Evolutionary conservation across 169 alveolate species (phyloP), one percentile per base, ranked within the genome.

Genomic region (Pseudocohnilembus persalinus): DNA sequence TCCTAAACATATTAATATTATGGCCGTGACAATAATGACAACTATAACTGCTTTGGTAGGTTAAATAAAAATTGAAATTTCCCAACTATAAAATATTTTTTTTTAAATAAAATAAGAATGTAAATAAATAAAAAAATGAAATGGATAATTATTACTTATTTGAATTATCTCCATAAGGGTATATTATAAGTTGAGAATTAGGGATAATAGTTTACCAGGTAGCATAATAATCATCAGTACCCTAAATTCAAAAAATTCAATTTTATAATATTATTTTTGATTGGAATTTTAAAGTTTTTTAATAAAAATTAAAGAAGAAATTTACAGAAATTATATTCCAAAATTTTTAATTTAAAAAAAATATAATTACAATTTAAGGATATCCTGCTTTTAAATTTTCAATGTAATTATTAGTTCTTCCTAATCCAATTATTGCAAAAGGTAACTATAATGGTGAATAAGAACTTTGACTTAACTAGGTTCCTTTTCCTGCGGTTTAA

Each of bases 381-480:
- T 79, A 65, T 29, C 90, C 90, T 15, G 81, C 68, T 28, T 73
- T 35, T 29, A 86, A 86, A 74, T 86, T 81, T 65, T 86, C 90
- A 4, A 86, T 81, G 29, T 86, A 86, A 33, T 86, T 86, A 68
- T 86, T 86, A n/a, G 90, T 86, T 81, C 90, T 86, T 1, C 85
- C 87, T 34, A 86, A 75, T 31, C 90, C 90, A 31, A 81, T 28
- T 74, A 80, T 80, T 15, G 83, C 81, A 75, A 80, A 86, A 64
- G 90, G 90, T n/a, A 86, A 31, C 74, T 86, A 31, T 28, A 86
- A 81, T 11, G 90, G 80, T 1, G 85, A 28, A 65, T 63, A 74
- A 0, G 90, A 82, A n/a, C 83, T 74, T 76, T 86, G 34, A 80
- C 34, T 80, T 30, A 86, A 81, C 34, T 86, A 76, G 6, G 32